Conservation (phyloP, 2,329 filamentous ascomycete genomes). For the Clathrospora elynae region DNA sequence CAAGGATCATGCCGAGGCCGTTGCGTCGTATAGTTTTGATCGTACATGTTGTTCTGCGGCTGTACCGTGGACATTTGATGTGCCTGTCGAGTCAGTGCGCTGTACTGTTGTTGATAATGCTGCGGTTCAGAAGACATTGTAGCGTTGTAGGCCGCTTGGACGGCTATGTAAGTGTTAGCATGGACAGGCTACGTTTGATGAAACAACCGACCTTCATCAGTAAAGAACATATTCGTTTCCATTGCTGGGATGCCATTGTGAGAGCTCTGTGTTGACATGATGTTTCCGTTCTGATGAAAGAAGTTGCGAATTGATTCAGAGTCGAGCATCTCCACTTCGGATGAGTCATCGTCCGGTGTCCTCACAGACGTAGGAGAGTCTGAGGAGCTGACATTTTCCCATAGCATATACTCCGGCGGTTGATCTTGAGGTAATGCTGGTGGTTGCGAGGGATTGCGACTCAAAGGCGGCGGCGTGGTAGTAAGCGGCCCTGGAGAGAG, state of each 20-base stretch:
- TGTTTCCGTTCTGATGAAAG: conserved; percentile 32
- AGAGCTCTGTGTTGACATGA: conserved; percentile 34
- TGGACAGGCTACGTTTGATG: background rate
- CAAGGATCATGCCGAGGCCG: conserved; percentile 39
- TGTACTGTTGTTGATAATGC: conserved; percentile 30
- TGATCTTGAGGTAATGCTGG: conserved; percentile 37
- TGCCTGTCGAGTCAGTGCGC: conserved; percentile 20
- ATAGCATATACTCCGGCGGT: conserved; percentile 37
- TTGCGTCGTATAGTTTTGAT: conserved; percentile 34
- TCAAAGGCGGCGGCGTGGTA: conserved; percentile 40
- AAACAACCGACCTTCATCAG: conserved; percentile 30
- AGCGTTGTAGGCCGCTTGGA: conserved; percentile 31
- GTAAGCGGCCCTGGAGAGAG: conserved; percentile 43
- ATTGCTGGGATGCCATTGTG: conserved; percentile 30
- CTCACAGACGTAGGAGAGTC: conserved; percentile 44
- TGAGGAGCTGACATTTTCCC: conserved; percentile 43
- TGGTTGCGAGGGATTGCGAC: conserved; percentile 40
- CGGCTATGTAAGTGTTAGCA: conserved; percentile 28
- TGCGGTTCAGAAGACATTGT: conserved; percentile 30
- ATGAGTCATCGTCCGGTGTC: conserved; percentile 43
- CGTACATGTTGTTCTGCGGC: conserved; percentile 23
- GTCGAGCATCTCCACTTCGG: conserved; percentile 43
- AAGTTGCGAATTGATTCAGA: conserved; percentile 34
- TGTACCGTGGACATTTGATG: conserved; percentile 25
- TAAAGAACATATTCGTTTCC: conserved; percentile 30